These are phyloP conservation scores for Termitomyces sp. DNA, from an alignment of 768 basidiomycete genomes.

Conservation along the genomic window DNA sequence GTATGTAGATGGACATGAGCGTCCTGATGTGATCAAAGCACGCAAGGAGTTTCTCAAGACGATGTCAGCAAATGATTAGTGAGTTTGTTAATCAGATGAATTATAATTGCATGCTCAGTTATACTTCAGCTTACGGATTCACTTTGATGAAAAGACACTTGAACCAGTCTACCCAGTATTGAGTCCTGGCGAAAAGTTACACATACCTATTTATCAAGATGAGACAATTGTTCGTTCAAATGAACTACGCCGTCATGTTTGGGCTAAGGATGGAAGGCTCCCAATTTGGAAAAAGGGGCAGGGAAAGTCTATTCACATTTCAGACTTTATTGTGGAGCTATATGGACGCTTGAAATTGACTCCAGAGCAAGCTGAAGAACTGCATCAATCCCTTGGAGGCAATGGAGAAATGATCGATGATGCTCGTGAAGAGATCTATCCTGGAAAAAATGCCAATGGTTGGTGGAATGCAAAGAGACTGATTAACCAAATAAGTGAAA, in stretches of 20 bases:
- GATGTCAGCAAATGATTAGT: constrained; percentile 5
- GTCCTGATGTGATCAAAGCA: constrained; percentile 23
- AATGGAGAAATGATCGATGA: constrained; percentile 3
- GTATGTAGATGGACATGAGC: constrained; percentile 25
- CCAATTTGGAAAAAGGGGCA: constrained; percentile 10
- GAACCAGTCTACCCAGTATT: not conserved
- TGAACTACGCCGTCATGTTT: not conserved
- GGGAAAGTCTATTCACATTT: not conserved
- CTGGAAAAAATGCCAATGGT: constrained; percentile 15
- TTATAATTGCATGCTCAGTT: not conserved
- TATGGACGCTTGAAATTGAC: not conserved
- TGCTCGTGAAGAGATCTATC: constrained; percentile 17
- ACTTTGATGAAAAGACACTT: not conserved
- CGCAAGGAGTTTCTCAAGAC: constrained; percentile 10
- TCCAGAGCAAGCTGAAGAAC: constrained; percentile 1
- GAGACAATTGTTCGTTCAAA: not conserved
- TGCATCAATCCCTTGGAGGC: too few relatives aligned
- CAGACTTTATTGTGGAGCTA: not conserved
- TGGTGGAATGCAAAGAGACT: constrained; percentile 19
- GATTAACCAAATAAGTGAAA: constrained; percentile 11
- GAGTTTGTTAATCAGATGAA: not conserved
- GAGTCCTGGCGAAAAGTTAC: not conserved
- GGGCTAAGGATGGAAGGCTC: constrained; percentile 1
- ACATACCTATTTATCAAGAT: not conserved
- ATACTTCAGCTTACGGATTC: not conserved